phyloP scores from a whole-genome alignment of 176 grass and related monocot species.

The Aegilops speltoides region DNA sequence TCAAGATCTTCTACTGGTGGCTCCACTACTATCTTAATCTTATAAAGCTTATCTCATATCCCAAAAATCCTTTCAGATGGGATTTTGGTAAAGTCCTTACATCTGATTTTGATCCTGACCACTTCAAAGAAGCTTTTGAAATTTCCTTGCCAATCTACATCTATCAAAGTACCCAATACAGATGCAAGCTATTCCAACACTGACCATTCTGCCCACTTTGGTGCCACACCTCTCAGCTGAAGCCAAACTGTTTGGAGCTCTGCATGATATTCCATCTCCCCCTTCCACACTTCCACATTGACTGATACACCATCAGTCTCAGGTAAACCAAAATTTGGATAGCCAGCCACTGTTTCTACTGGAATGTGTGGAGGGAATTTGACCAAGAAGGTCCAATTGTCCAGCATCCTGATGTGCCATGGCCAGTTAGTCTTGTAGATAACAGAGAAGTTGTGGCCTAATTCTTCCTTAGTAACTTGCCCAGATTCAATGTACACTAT shows the following conservation, averaged over 20 bases:
- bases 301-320: background rate
- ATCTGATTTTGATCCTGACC: background rate
- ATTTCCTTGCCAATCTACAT: too few relatives aligned
- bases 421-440: background rate
- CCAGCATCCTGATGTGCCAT: background rate
- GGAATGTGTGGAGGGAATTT: background rate
- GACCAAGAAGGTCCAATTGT: rapidly evolving
- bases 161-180: too few relatives aligned
- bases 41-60: too few relatives aligned
- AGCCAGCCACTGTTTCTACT: background rate
- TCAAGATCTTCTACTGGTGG: too few relatives aligned
- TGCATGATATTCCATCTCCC: too few relatives aligned
- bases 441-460: rapidly evolving
- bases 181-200: too few relatives aligned
- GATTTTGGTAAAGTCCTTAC: background rate
- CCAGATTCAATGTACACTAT: background rate
- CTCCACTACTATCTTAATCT: too few relatives aligned
- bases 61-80: too few relatives aligned
- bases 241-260: too few relatives aligned
- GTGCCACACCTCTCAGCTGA: too few relatives aligned
- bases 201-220: too few relatives aligned
- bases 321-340: background rate
- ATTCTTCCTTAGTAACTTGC: rapidly evolving
- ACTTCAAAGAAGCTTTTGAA: too few relatives aligned
- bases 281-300: background rate